These are phyloP conservation scores for Penicillium sp. DNA, from an alignment of 2,329 filamentous ascomycete species.

Conservation along the genomic window DNA sequence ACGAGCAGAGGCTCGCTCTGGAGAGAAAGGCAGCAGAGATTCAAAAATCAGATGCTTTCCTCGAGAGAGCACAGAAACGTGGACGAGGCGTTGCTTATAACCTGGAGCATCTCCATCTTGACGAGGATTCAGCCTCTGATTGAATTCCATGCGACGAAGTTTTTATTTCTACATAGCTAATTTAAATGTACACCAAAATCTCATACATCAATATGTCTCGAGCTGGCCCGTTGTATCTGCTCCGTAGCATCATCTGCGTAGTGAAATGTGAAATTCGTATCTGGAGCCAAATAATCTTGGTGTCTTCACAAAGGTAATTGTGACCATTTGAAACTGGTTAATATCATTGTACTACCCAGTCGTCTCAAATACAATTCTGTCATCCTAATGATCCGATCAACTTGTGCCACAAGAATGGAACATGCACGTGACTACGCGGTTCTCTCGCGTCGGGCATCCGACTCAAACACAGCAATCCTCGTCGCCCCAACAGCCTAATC, in stretches of 20 bases:
- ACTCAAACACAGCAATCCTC: slow-evolving; percentile 13
- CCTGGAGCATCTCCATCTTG: slow-evolving; percentile 40
- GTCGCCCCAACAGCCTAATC: slow-evolving; percentile 14
- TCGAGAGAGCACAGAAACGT: slow-evolving; percentile 43
- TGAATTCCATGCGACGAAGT: background rate
- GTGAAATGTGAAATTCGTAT: background rate
- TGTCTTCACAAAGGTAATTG: background rate
- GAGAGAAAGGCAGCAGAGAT: slow-evolving; percentile 42
- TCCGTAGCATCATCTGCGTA: background rate
- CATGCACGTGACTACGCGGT: slow-evolving; percentile 41
- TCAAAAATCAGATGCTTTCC: slow-evolving; percentile 41
- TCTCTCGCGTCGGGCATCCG: slow-evolving; percentile 32
- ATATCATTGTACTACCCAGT: background rate
- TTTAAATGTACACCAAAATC: background rate
- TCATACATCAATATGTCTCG: background rate
- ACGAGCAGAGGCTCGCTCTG: slow-evolving; percentile 41
- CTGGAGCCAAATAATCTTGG: background rate
- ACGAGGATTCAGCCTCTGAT: slow-evolving; percentile 25
- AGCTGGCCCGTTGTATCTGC: background rate
- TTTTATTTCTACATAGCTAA: background rate
- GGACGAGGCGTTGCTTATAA: slow-evolving; percentile 39
- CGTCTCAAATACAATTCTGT: background rate
- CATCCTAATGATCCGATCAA: background rate
- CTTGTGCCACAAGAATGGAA: slow-evolving; percentile 4
- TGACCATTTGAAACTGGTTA: background rate